phyloP scores from a whole-genome alignment of 495 filamentous ascomycete species.

The Mycothermus thermophilus region DNA sequence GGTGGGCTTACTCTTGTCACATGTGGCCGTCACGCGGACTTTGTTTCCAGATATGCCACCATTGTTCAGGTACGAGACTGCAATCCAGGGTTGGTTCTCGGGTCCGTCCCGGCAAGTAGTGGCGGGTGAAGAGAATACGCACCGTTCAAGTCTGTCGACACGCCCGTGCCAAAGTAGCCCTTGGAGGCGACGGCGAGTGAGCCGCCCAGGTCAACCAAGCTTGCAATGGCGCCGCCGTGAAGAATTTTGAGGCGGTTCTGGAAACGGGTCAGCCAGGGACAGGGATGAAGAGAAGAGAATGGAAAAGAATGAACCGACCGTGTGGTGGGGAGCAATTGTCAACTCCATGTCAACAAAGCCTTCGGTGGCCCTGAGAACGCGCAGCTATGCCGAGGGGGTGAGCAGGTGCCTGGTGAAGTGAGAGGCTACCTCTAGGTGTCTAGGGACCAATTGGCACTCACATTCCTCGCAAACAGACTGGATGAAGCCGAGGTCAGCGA shows the following conservation, averaged over 20 bases:
- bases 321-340: conserved; percentile 75
- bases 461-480: conserved; percentile 32
- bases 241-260: conserved; percentile 83
- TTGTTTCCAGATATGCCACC: conserved; percentile 74
- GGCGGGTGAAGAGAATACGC: conserved; percentile 10
- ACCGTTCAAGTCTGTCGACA: conserved; percentile 88
- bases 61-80: conserved; percentile 74
- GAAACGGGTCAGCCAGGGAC: neutral
- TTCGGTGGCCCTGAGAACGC: conserved; percentile 58
- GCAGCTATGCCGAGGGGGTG: conserved; percentile 39
- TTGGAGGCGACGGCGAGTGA: conserved; percentile 86
- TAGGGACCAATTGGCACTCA: no score
- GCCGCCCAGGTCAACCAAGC: conserved; percentile 89
- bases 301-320: conserved; percentile 43
- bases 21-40: conserved; percentile 52
- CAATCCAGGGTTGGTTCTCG: conserved; percentile 15
- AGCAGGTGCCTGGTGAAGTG: neutral
- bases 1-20: conserved; percentile 66
- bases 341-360: conserved; percentile 81
- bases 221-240: conserved; percentile 90
- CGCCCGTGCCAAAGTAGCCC: conserved; percentile 77
- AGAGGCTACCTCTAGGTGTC: no score
- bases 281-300: neutral
- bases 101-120: neutral
- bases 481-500: neutral